Base-by-base conservation (phyloP, 371 early-diverging fungal species). In the Umbelopsis sp. region DNA sequence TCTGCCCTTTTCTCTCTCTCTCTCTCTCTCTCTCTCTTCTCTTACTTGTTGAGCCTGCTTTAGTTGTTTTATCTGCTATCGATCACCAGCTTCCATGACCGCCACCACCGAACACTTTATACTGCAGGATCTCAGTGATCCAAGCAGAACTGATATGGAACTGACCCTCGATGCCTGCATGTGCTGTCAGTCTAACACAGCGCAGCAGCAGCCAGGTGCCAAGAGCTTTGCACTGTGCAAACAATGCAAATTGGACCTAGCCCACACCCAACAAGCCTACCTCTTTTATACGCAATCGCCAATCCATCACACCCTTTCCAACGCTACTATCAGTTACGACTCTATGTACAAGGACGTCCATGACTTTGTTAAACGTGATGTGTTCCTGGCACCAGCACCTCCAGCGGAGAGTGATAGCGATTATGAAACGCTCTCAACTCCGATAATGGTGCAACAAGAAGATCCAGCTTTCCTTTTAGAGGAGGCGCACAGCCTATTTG, bases 241-340 rank as follows among this genome's bases (percentile, higher is more conserved):
- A 57, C 57, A 57, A 57, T 57, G 57, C 57, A 57, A 57, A 29
- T 4, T 57, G 35, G 37, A 16, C 32, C 35, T 57, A 18, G 57
- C 35, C 7, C 7, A 35, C 9, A 57, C 57, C 16, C 57, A 57
- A 35, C 57, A 57, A 7, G 57, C 57, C 3, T 57, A 57, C 29
- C n/a, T 57, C 18, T 57, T 11, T 14, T 57, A 57, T 18, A 57
- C 57, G 16, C 35, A 57, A 57, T 35, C 57, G 44, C 81, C 81
- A 44, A 81, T 81, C 64, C 81, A 84, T 65, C 81, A 78, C 63
- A 81, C 84, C 0, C 71, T 84, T 12, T 81, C 80, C 53, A 84
- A 84, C 57, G 78, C 80, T 16, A 83, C 81, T 6, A 84, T 84
- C 53, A 76, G 75, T 12, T 84, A 78, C 69, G 81, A 81, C 63